Evolutionary conservation across 257 asterid species (phyloP).

Genomic region (Jacaranda mimosifolia): DNA sequence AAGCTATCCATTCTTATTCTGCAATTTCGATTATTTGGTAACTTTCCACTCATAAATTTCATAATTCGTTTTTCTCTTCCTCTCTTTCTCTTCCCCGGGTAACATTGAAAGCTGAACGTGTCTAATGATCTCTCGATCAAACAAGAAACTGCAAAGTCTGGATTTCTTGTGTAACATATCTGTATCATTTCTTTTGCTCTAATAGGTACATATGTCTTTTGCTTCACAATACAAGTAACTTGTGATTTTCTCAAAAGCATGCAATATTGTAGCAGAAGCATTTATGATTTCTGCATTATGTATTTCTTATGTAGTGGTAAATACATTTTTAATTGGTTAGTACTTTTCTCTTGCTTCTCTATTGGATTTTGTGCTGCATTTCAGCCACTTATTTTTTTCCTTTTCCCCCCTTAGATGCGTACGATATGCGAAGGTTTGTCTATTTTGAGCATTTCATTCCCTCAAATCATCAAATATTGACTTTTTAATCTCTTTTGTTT

Average conservation of each 20-base stretch:
- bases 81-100: no score
- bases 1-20: neutral
- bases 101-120: no score
- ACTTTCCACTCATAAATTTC: neutral
- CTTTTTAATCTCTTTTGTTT: slow-evolving; percentile 16
- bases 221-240: slow-evolving; percentile 10
- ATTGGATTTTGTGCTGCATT: slow-evolving; percentile 18
- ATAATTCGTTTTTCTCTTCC: neutral
- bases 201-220: neutral
- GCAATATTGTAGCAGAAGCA: neutral
- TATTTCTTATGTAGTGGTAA: slow-evolving; percentile 3
- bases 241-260: neutral
- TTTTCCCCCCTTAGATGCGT: neutral
- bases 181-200: neutral
- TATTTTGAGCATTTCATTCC: neutral
- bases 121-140: neutral
- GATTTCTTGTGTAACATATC: neutral
- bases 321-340: neutral
- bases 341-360: neutral
- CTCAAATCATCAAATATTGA: no score
- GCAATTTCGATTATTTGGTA: neutral
- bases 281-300: neutral
- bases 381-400: neutral
- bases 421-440: neutral
- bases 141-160: neutral